phyloP scores from a whole-genome alignment of 768 basidiomycete genomes.

The Crepidotus variabilis region DNA sequence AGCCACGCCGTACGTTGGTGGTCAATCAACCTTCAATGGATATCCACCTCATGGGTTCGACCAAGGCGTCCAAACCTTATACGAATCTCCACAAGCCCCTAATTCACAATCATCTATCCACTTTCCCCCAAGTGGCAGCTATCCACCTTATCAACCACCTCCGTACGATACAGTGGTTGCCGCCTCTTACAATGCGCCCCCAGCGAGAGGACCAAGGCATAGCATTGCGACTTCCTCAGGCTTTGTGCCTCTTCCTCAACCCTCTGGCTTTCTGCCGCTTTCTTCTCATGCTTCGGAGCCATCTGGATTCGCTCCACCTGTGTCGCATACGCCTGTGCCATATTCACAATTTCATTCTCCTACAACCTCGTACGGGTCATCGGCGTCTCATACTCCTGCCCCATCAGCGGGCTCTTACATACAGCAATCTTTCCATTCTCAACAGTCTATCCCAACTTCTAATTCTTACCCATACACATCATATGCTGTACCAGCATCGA shows the following conservation, averaged over 20 bases:
- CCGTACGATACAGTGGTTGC: constrained; percentile 31
- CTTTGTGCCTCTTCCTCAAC: constrained; percentile 53
- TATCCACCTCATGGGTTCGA: constrained; percentile 35
- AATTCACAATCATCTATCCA: constrained; percentile 28
- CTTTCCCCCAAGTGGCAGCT: constrained; percentile 18
- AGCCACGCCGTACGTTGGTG: constrained; percentile 29
- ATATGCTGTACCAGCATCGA: constrained; percentile 32
- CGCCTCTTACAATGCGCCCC: constrained; percentile 28
- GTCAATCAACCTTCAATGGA: constrained; percentile 26
- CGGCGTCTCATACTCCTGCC: constrained; percentile 27
- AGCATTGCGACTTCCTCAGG: constrained; percentile 66
- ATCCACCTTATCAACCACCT: constrained; percentile 36
- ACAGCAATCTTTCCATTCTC: constrained; percentile 32
- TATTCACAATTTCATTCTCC: constrained; percentile 31
- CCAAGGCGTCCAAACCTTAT: constrained; percentile 30
- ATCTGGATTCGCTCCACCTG: constrained; percentile 30
- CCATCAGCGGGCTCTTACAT: constrained; percentile 21
- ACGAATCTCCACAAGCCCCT: constrained; percentile 37
- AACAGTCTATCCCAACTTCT: constrained; percentile 31
- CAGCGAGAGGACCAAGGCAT: constrained; percentile 54
- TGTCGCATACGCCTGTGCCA: constrained; percentile 41
- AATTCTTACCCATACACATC: constrained; percentile 30
- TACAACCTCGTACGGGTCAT: constrained; percentile 22
- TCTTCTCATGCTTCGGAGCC: constrained; percentile 33
- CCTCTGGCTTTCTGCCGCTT: constrained; percentile 32